phyloP scores from a whole-genome alignment of 2,329 filamentous ascomycete species.

The Aspergillus tamarii region DNA sequence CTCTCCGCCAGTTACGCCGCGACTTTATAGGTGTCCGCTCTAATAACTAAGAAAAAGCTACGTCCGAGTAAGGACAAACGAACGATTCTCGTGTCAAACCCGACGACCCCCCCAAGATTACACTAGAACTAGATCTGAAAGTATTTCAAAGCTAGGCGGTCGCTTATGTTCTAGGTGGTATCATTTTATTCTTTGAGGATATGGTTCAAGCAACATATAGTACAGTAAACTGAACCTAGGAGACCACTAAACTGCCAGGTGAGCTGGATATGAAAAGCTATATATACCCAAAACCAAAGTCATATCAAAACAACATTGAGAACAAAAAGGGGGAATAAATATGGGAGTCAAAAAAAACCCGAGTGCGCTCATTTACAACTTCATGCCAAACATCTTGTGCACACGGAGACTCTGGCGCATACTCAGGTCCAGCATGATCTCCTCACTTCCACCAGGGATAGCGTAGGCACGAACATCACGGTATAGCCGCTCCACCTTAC shows the following conservation, averaged over 20 bases:
- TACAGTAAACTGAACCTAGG: constrained; percentile 14
- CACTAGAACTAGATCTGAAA: not conserved
- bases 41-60: too few species aligned
- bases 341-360: not conserved
- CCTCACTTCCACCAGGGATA: constrained; percentile 92
- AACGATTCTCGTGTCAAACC: not conserved
- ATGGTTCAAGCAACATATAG: constrained; percentile 6
- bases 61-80: not conserved
- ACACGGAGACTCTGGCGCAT: constrained; percentile 89
- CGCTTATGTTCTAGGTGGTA: not conserved
- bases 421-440: constrained; percentile 98
- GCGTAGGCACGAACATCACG: constrained; percentile 95
- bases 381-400: constrained; percentile 91
- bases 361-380: constrained; percentile 63
- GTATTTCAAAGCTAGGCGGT: not conserved
- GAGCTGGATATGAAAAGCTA: constrained; percentile 1
- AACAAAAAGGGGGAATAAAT: constrained; percentile 7
- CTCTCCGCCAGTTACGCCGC: too few species aligned
- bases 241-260: not conserved
- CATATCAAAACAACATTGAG: constrained; percentile 10
- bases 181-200: not conserved
- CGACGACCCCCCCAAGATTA: not conserved
- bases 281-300: constrained; percentile 12
- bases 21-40: too few species aligned
- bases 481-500: constrained; percentile 92